These are phyloP conservation scores for Petasospora rhodanensis DNA, from an alignment of 1,139 yeast species.

Conservation along the genomic window DNA sequence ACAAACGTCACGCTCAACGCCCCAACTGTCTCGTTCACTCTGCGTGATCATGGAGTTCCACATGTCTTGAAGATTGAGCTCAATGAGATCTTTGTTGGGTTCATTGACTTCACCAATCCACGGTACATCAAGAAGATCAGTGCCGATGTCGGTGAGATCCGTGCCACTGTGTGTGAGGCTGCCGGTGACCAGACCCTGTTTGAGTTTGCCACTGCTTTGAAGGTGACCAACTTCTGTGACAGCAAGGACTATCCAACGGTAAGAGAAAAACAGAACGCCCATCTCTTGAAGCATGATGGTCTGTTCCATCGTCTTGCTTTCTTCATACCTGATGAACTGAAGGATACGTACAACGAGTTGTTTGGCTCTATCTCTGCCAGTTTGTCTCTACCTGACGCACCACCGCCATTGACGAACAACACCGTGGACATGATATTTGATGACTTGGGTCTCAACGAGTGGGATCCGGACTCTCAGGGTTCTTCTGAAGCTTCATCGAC, in stretches of 20 bases:
- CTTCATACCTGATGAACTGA: conserved; percentile 47
- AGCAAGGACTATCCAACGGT: conserved; percentile 45
- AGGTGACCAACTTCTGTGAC: conserved; percentile 56
- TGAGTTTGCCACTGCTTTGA: conserved; percentile 50
- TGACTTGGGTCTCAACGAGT: conserved; percentile 22
- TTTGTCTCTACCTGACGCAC: conserved; percentile 59
- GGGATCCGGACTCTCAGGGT: conserved; percentile 1
- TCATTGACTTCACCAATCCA: conserved; percentile 67
- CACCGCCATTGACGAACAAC: conserved; percentile 52
- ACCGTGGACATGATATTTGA: conserved; percentile 38
- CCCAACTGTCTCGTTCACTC: conserved; percentile 28
- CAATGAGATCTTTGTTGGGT: conserved; percentile 40
- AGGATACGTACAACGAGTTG: conserved; percentile 43
- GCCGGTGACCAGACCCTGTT: conserved; percentile 24
- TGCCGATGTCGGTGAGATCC: conserved; percentile 45
- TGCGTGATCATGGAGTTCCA: conserved; percentile 29
- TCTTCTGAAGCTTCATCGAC: background rate
- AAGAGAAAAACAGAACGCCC: conserved; percentile 55
- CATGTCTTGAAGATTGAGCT: conserved; percentile 29
- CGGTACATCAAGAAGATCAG: conserved; percentile 58
- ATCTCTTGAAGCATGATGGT: conserved; percentile 68
- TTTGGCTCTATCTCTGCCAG: conserved; percentile 57
- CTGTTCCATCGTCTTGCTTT: conserved; percentile 81
- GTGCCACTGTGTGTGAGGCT: conserved; percentile 28
- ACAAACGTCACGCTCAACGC: conserved; percentile 42